These are phyloP conservation scores for Alternaria sp. DNA, from an alignment of 2,329 filamentous ascomycete genomes.

Conservation along the genomic window DNA sequence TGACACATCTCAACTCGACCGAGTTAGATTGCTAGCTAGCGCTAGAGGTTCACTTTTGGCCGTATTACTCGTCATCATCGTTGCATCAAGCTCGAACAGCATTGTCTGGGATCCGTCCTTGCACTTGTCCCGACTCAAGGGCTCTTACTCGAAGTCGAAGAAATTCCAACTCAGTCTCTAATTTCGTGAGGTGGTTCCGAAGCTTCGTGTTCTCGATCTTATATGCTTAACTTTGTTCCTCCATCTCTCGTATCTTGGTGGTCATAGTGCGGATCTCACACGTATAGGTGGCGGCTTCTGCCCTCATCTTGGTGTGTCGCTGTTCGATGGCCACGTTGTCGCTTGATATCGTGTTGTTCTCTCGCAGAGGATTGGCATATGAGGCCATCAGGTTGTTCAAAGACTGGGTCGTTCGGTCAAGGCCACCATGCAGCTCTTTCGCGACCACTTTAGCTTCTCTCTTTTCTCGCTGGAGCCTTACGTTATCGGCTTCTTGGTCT, in stretches of 20 bases:
- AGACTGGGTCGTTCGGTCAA: neutral
- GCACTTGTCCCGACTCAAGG: neutral
- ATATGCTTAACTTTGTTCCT: neutral
- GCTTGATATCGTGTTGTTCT: neutral
- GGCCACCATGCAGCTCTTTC: neutral
- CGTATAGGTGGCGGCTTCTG: neutral
- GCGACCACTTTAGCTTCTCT: neutral
- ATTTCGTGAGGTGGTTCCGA: neutral
- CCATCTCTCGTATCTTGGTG: neutral
- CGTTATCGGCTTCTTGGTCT: neutral
- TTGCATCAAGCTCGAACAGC: too few species aligned
- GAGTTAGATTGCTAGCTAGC: neutral
- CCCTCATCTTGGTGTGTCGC: neutral
- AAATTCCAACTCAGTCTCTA: neutral
- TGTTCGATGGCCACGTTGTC: neutral
- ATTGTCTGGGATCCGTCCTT: neutral
- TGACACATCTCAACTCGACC: neutral
- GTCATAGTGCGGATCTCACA: neutral
- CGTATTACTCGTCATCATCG: neutral
- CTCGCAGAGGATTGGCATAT: neutral
- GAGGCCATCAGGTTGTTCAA: neutral
- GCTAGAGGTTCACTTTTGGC: neutral
- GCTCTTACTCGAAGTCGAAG: neutral
- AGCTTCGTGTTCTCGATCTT: neutral
- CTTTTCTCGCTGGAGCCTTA: neutral